Conservation (phyloP, 345 rosid species). For the Lepidium didymum region DNA sequence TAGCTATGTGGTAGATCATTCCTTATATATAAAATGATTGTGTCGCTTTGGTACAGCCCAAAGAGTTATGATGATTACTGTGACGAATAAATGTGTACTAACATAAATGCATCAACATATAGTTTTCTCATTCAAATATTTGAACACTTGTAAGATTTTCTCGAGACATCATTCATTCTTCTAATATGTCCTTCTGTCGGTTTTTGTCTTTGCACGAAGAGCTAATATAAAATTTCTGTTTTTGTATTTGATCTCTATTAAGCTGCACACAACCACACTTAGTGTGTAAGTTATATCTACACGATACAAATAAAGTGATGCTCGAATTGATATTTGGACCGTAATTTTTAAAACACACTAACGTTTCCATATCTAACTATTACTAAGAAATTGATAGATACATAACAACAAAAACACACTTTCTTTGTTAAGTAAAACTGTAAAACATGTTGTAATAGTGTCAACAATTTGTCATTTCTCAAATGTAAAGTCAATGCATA, state of each 20-base stretch:
- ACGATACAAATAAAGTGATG: background rate
- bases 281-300: background rate
- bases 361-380: no score
- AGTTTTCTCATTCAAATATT: background rate
- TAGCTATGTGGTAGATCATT: background rate
- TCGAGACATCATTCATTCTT: constrained; percentile 6
- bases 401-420: no score
- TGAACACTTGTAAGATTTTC: background rate
- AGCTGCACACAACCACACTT: background rate
- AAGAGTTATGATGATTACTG: constrained; percentile 9
- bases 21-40: constrained; percentile 4
- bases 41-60: constrained; percentile 7
- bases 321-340: background rate
- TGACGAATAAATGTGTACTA: constrained; percentile 9
- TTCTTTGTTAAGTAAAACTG: no score
- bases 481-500: no score
- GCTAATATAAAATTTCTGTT: background rate
- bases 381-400: no score
- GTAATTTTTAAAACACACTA: background rate
- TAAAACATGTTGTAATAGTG: no score
- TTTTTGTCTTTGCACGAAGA: constrained; percentile 5
- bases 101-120: constrained; percentile 9
- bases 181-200: constrained; percentile 17
- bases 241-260: background rate
- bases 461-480: no score